Base-by-base conservation (phyloP, 1,139 yeast genomes). In the Candida neerlandica region DNA sequence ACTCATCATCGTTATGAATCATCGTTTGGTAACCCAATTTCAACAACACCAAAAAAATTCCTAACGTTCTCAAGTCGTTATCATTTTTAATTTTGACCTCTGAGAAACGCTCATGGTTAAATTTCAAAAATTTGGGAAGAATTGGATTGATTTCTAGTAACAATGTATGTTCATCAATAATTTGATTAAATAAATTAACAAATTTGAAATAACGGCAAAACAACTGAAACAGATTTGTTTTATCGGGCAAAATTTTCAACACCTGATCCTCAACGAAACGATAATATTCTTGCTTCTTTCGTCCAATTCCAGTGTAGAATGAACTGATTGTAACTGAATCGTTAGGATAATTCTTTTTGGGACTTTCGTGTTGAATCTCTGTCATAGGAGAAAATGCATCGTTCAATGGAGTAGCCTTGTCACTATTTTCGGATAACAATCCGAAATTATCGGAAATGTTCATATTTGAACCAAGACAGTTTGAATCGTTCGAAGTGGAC, bases 11-110 rank as follows among this genome's bases (percentile, higher is more conserved):
- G 47, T 69, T 75, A 49, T 75, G 79, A 29, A 74, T 63, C 51
- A 75, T 60, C 43, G 74, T 67, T 69, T 74, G 63, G 53, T 73
- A 74, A 1, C 78, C 79, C 27, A 75, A 59, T 43, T 76, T 58
- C 27, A 69, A 51, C 3, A 69, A 60, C 3, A 75, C 52, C 30
- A 76, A 58, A 38, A 70, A 58, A 15, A 69, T 64, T 1, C 75
- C 78, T 35, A 70, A 50, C 1, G 65, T 58, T 42, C 60, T 62
- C 46, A 75, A 63, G 45, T 72, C 75, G 30, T 66, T 59, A 11
- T 73, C 75, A 46, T 55, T 64, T 19, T 63, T 63, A 37, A 76
- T 67, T 5, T 52, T 50, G 2, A 73, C 49, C 18, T 59, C 57
- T 2, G 58, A 50, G 49, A 63, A 66, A 46, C 58, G 58, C 2